A percentile compares a stretch with the other conserved stretches of the same genome.
These are phyloP conservation scores for Candida albicans DNA, from an alignment of 1,139 yeast genomes.

Conservation along the genomic window DNA sequence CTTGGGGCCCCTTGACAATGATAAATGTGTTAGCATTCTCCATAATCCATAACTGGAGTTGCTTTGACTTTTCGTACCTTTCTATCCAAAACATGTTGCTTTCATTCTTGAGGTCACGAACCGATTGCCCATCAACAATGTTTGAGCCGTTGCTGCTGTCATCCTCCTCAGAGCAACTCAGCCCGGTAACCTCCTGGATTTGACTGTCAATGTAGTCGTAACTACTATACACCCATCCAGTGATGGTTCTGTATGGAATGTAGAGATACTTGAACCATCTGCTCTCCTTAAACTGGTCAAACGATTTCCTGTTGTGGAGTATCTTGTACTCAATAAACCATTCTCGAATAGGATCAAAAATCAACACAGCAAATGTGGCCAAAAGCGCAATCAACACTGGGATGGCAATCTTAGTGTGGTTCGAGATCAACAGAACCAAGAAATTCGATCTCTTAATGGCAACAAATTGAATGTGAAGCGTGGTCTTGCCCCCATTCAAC, in stretches of 20 bases:
- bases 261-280: slow-evolving; percentile 27
- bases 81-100: slow-evolving; percentile 66
- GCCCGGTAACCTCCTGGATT: slow-evolving; percentile 18
- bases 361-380: slow-evolving; percentile 78
- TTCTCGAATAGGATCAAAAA: slow-evolving; percentile 91
- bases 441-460: slow-evolving; percentile 53
- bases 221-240: slow-evolving; percentile 27
- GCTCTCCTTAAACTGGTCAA: slow-evolving; percentile 34
- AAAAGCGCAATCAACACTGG: slow-evolving; percentile 49
- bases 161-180: slow-evolving; percentile 14
- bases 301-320: slow-evolving; percentile 39
- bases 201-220: slow-evolving; percentile 30
- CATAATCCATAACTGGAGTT: slow-evolving; percentile 74
- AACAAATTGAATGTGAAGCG: slow-evolving; percentile 71
- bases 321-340: slow-evolving; percentile 76
- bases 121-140: background rate
- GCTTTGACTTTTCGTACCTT: slow-evolving; percentile 64
- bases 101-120: slow-evolving; percentile 14
- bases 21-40: slow-evolving; percentile 81
- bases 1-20: slow-evolving; percentile 88
- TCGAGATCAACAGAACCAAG: slow-evolving; percentile 56
- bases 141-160: background rate
- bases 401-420: slow-evolving; percentile 79
- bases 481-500: slow-evolving; percentile 53
- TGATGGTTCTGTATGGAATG: slow-evolving; percentile 26